These are phyloP conservation scores for Centaurea solstitialis DNA, from an alignment of 129 eudicot species.

Conservation along the genomic window DNA sequence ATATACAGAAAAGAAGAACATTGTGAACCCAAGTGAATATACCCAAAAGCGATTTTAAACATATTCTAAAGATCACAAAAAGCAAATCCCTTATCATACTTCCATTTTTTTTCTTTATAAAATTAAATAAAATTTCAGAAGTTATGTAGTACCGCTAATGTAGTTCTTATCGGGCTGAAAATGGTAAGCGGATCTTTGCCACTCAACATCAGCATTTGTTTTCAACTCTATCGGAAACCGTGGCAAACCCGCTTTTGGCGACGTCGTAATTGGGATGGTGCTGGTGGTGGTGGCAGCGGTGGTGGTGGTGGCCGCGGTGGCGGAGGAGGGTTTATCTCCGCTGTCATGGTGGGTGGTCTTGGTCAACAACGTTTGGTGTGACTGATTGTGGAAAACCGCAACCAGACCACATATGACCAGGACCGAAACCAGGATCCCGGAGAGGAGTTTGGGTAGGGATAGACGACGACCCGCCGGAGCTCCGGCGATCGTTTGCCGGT, in stretches of 20 bases:
- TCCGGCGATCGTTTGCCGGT: conserved; percentile 9
- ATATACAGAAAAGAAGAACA: background rate
- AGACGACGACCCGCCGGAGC: conserved; percentile 15
- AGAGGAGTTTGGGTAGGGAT: conserved; percentile 13
- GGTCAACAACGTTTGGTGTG: conserved; percentile 3
- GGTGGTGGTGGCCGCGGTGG: conserved; percentile 11
- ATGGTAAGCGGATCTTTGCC: conserved; percentile 85
- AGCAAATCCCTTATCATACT: background rate
- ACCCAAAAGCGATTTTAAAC: background rate
- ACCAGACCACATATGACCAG: conserved; percentile 10
- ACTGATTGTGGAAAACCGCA: conserved; percentile 22
- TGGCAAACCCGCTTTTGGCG: background rate
- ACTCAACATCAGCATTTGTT: conserved; percentile 50
- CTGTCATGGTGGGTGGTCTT: conserved; percentile 7
- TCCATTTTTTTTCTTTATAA: background rate
- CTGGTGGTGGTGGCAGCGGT: conserved; percentile 7
- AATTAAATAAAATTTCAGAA: background rate
- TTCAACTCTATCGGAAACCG: conserved; percentile 18
- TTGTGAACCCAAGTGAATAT: background rate
- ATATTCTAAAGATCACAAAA: background rate
- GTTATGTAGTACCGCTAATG: conserved; percentile 64
- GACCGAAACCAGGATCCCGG: conserved; percentile 21
- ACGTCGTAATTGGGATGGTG: conserved; percentile 2
- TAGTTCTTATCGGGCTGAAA: conserved; percentile 84
- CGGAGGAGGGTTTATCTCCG: background rate